A percentile compares a stretch with the other conserved stretches of the same genome.
Evolutionary conservation across 2,329 filamentous ascomycete genomes (phyloP).

Genomic region (Stemphylium beticola): DNA sequence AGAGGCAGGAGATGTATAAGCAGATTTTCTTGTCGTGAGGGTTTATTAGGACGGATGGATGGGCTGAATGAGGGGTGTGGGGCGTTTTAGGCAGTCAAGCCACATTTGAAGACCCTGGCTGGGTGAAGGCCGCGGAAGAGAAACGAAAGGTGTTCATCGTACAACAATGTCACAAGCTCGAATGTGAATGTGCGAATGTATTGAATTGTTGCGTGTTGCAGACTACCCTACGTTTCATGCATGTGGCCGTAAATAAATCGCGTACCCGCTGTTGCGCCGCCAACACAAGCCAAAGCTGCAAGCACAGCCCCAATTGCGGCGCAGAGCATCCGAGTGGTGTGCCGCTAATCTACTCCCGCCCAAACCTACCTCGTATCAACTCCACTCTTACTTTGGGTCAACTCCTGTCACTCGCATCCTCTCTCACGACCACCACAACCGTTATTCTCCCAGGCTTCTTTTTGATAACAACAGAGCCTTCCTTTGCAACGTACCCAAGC

Average conservation of each 20-base stretch:
- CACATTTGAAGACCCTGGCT: not conserved
- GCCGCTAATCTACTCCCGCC: conserved; percentile 14
- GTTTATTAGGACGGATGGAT: not conserved
- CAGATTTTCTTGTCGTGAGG: conserved; percentile 15
- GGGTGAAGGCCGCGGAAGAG: not conserved
- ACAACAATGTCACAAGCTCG: not conserved
- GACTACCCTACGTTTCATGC: not conserved
- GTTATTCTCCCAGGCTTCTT: too few species aligned
- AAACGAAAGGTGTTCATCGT: not conserved
- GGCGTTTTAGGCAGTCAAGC: not conserved
- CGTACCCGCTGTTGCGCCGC: conserved; percentile 2
- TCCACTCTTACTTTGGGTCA: conserved; percentile 7
- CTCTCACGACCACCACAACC: not conserved
- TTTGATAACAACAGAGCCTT: not conserved
- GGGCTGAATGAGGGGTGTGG: not conserved
- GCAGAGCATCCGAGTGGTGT: conserved; percentile 18
- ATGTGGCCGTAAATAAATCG: not conserved
- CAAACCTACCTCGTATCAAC: conserved; percentile 13
- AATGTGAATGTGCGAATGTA: too few species aligned
- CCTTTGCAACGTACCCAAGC: not conserved
- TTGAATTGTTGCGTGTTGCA: too few species aligned
- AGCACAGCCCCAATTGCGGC: conserved; percentile 31
- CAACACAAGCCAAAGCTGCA: not conserved
- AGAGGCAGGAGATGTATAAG: conserved; percentile 52
- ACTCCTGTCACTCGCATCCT: conserved; percentile 5